Evolutionary conservation across 768 basidiomycete genomes (phyloP).

Genomic region (Leccinum longicurvipes): DNA sequence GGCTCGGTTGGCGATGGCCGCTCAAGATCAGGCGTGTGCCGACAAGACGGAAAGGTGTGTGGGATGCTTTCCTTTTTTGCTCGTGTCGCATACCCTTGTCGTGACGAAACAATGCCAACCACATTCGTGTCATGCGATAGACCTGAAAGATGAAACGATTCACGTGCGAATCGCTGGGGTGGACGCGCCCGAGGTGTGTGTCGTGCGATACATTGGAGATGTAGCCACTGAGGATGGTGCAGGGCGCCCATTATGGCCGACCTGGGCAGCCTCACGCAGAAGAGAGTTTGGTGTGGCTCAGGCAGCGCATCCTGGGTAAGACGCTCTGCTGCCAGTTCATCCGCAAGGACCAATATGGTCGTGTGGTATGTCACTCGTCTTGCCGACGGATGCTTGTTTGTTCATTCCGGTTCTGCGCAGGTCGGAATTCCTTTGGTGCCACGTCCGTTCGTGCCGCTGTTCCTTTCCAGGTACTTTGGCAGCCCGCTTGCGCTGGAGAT

Average conservation of each 20-base stretch:
- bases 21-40: constrained; percentile 69
- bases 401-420: constrained; percentile 34
- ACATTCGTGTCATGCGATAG: constrained; percentile 36
- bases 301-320: constrained; percentile 50
- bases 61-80: background rate
- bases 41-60: constrained; percentile 49
- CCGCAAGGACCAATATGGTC: constrained; percentile 77
- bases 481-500: constrained; percentile 64
- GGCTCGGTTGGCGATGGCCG: constrained; percentile 71
- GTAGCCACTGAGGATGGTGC: background rate
- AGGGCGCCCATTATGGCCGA: constrained; percentile 85
- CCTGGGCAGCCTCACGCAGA: constrained; percentile 67
- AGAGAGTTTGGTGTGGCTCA: constrained; percentile 79
- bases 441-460: constrained; percentile 51
- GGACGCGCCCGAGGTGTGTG: constrained; percentile 84
- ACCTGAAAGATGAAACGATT: constrained; percentile 75
- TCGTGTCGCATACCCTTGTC: background rate
- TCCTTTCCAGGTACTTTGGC: constrained; percentile 37
- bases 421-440: constrained; percentile 59
- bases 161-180: constrained; percentile 87
- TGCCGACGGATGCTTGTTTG: background rate
- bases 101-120: background rate
- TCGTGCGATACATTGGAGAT: background rate
- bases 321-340: constrained; percentile 69
- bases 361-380: constrained; percentile 54